Evolutionary conservation across 2,329 filamentous ascomycete genomes (phyloP), one percentile per base, ranked within the genome.

Genomic region (Albifimbria verrucaria): DNA sequence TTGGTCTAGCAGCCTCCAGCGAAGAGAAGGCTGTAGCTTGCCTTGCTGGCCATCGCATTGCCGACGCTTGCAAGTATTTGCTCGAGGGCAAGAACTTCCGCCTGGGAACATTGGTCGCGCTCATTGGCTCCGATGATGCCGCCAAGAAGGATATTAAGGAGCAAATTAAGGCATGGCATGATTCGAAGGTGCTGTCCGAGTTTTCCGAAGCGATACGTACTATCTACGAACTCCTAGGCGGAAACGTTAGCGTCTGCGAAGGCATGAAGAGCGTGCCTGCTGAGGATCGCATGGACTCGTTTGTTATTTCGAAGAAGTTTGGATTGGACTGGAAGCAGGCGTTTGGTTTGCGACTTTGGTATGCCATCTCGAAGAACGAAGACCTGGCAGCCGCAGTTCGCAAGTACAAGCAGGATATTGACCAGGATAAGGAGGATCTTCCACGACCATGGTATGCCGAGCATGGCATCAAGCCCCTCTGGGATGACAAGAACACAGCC

Each of bases 311-410:
- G 1, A 82, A 89, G 62, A 86, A 87, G 46, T 99, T 97, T 67
- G 85, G 85, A 4, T 78, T 99, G 32, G 89, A 95, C 67, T 99
- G 94, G 94, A 87, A 90, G 68, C 92, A 96, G 65, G 87, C 92
- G 1, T 96, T 99, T 69, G 93, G 90, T 11, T 79, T 99, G 48
- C 86, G 92, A 43, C 77, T 99, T 2, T 97, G 92, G 89, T 99
- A 96, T 68, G 87, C 86, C 44, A 89, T 86, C 41, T 78, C 82
- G 2, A 76, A 82, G 28, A 78, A 85, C 39, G 88, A 92, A 44
- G 80, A 85, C 32, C 78, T 97, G 43, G 83, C 87, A 9, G 76
- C 79, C 45, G 92, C 92, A 3, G 86, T 99, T 4, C 72, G 78
- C 43, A 80, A 81, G 24, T 99, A 92, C 69, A 77, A 85, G 55